These are phyloP conservation scores for Corymbia calophylla DNA, from an alignment of 441 rosid genomes.

Conservation along the genomic window DNA sequence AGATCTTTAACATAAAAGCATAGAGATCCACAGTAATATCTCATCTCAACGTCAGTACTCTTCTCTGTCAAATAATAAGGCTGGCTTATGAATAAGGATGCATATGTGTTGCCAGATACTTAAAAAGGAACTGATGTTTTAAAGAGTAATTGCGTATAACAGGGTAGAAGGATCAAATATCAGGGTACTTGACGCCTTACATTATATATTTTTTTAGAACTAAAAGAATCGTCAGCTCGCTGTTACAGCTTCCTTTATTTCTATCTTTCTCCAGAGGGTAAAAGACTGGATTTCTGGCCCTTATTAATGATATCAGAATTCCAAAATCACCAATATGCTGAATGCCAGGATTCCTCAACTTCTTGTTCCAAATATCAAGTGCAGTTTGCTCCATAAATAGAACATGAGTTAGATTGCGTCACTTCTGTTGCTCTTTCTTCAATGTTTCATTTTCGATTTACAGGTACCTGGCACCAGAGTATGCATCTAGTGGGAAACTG, in stretches of 20 bases:
- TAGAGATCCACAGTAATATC: neutral
- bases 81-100: neutral
- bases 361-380: neutral
- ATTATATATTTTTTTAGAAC: neutral
- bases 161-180: neutral
- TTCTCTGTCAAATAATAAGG: neutral
- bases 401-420: neutral
- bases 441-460: constrained; percentile 1
- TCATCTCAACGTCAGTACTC: neutral
- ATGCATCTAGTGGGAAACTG: constrained; percentile 83
- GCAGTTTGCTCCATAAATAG: neutral
- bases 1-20: neutral
- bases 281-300: neutral
- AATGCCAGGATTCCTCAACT: neutral
- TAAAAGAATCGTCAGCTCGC: neutral
- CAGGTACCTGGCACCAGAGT: constrained; percentile 91
- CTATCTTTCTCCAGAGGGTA: neutral
- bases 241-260: neutral
- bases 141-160: neutral
- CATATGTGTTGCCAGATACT: neutral
- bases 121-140: neutral
- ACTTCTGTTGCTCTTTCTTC: neutral
- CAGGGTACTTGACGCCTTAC: neutral
- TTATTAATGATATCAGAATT: neutral
- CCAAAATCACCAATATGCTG: neutral